A percentile compares a stretch with the other conserved stretches of the same genome.
These are phyloP conservation scores for Colletotrichum sp. DNA, from an alignment of 2,329 filamentous ascomycete species.

Conservation along the genomic window DNA sequence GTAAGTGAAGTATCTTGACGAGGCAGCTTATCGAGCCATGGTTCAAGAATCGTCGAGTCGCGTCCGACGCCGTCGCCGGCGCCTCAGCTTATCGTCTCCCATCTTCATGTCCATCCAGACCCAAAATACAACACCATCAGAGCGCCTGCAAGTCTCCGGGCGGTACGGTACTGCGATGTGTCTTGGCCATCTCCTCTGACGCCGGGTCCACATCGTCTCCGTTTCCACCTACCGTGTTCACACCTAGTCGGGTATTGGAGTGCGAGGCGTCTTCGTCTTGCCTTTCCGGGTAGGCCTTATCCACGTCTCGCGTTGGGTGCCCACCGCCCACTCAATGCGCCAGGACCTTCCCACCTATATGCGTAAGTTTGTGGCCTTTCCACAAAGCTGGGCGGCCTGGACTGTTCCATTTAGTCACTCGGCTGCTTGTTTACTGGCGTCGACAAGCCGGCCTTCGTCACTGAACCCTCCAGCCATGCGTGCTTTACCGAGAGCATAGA, in stretches of 20 bases:
- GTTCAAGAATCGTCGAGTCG: not conserved
- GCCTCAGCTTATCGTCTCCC: not conserved
- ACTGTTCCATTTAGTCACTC: constrained; percentile 17
- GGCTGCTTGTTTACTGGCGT: not conserved
- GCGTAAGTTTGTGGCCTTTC: not conserved
- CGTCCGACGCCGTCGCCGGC: not conserved
- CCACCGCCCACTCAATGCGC: not conserved
- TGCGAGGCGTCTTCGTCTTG: not conserved
- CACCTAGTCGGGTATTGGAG: not conserved
- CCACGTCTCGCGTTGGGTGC: not conserved
- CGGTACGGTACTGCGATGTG: not conserved
- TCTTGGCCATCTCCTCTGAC: not conserved
- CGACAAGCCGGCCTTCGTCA: not conserved
- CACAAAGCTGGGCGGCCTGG: not conserved
- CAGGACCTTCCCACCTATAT: not conserved
- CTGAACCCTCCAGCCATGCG: not conserved
- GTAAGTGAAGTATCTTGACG: not conserved
- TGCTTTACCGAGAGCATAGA: not conserved
- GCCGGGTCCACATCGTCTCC: not conserved
- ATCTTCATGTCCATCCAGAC: not conserved
- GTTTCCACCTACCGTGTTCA: not conserved
- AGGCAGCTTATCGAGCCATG: not conserved
- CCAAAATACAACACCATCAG: not conserved
- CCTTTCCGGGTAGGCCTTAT: not conserved
- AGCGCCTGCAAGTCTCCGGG: not conserved